Percentiles rank a stretch among this genome's conserved stretches.
phyloP scores from a whole-genome alignment of 2,329 filamentous ascomycete genomes.

The Proliferodiscus dingleyae region DNA sequence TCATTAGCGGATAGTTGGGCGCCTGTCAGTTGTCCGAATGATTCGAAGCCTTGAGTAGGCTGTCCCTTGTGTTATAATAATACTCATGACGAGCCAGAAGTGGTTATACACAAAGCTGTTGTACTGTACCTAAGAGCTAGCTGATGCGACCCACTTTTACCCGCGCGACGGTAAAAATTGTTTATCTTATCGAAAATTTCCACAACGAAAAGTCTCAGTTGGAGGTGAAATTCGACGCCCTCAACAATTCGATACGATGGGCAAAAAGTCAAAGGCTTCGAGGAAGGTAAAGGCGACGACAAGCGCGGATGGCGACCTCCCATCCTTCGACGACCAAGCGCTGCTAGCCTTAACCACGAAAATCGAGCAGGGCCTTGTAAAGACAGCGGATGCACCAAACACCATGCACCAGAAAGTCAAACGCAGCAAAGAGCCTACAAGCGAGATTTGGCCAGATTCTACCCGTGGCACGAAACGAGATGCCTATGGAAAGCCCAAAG shows the following conservation, averaged over 20 bases:
- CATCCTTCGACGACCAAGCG: conserved; percentile 45
- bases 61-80: too few species aligned
- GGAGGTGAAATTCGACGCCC: too few species aligned
- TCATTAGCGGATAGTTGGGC: background rate
- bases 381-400: conserved; percentile 6
- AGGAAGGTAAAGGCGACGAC: conserved; percentile 17
- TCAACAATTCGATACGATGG: background rate
- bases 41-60: too few species aligned
- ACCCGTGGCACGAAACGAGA: conserved; percentile 33
- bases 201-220: background rate
- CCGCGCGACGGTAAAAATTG: background rate
- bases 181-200: conserved; percentile 12
- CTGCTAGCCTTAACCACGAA: conserved; percentile 50
- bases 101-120: too few species aligned
- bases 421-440: conserved; percentile 30
- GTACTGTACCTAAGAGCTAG: too few species aligned
- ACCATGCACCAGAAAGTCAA: conserved; percentile 39
- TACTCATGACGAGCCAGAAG: too few species aligned
- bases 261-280: conserved; percentile 9
- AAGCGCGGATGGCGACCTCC: conserved; percentile 24
- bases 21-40: background rate
- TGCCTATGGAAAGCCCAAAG: conserved; percentile 29
- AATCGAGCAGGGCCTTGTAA: conserved; percentile 49
- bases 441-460: conserved; percentile 8
- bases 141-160: background rate